Percentiles rank a stretch among this genome's conserved stretches.
Conservation (phyloP, 805 yeast species). For the Metschnikowia bowlesiae region DNA sequence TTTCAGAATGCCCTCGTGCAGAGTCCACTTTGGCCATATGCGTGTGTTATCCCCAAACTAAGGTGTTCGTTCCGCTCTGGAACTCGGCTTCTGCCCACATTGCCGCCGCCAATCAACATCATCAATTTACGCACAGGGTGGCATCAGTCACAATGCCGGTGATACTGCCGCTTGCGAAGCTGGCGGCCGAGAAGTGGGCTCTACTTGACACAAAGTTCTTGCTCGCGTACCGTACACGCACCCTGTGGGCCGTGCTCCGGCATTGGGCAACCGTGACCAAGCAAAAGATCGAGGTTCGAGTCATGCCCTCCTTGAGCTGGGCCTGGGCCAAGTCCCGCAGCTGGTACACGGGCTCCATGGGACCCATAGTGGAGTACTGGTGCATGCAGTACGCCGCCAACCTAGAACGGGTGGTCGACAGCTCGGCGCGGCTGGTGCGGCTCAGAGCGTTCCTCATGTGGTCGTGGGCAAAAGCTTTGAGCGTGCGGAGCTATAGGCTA, state of each 20-base stretch:
- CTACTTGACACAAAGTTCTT: slow-evolving; percentile 4
- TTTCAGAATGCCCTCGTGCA: slow-evolving; percentile 9
- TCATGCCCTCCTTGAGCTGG: neutral
- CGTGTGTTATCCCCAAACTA: neutral
- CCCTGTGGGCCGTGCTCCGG: neutral
- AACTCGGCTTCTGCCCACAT: neutral
- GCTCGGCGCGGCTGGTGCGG: neutral
- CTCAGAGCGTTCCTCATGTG: slow-evolving; percentile 1
- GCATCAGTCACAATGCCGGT: slow-evolving; percentile 1
- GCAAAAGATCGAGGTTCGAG: neutral
- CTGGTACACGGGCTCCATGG: slow-evolving; percentile 6
- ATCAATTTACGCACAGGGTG: slow-evolving; percentile 1
- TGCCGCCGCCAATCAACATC: slow-evolving; percentile 3
- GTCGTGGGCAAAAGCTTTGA: neutral
- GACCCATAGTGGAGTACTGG: slow-evolving; percentile 12
- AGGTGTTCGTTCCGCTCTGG: slow-evolving; percentile 1
- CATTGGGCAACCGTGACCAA: neutral
- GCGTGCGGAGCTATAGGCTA: neutral
- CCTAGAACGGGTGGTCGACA: slow-evolving; percentile 8
- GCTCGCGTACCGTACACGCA: slow-evolving; percentile 4
- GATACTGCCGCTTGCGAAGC: neutral
- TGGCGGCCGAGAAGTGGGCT: neutral
- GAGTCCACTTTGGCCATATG: neutral
- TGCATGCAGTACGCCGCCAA: slow-evolving; percentile 8
- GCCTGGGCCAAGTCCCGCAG: neutral